Evolutionary conservation across 1,284 basidiomycete genomes (phyloP), one percentile per base, ranked within the genome.

Genomic region (Agaricales sp.): DNA sequence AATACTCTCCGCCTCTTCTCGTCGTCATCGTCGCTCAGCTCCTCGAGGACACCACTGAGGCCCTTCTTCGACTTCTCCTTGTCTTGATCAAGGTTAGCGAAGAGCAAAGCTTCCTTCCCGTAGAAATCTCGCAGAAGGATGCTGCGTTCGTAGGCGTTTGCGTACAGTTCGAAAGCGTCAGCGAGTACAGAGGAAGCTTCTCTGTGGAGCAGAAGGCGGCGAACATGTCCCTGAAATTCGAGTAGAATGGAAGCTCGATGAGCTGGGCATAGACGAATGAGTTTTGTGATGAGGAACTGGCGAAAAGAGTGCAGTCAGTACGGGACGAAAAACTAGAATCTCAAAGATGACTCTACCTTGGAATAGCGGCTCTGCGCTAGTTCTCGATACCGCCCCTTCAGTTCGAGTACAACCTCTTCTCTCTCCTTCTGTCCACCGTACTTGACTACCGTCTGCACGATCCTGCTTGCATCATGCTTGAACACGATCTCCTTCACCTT

Each of bases 401-500:
- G 71, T 66, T 94, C 91, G 22, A 67, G 67, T 0, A 89, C 91
- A 45, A 94, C 75, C 60, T 87, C 82, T 38, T 87, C 76, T 46
- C 89, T 66, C 62, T 91, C 83, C 57, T 75, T 77, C 65, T 84
- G 82, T n/a, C 77, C 71, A 2, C 91, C 91, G 54, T 86, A 80
- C 61, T 88, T 92, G 46, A 93, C 85, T 13, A 87, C 75, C 0
- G 87, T 92, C 64, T 93, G 91, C 20, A 93, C 76, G 48, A 92
- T 87, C 52, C 91, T 73, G 55, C 87, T 91, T 4, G 89, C 90
- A 64, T 93, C 90, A 61, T 94, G 91, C 63, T 92, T 93, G 60
- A 90, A 77, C 4, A 87, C 84, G 46, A 93, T 82, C 45, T 92
- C 91, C 53, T 81, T 82, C 12, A 92, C 80, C 52, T 82, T 79